A percentile compares a stretch with the other conserved stretches of the same genome.
These are phyloP conservation scores for Crepidotus variabilis DNA, from an alignment of 768 basidiomycete genomes.

Conservation along the genomic window DNA sequence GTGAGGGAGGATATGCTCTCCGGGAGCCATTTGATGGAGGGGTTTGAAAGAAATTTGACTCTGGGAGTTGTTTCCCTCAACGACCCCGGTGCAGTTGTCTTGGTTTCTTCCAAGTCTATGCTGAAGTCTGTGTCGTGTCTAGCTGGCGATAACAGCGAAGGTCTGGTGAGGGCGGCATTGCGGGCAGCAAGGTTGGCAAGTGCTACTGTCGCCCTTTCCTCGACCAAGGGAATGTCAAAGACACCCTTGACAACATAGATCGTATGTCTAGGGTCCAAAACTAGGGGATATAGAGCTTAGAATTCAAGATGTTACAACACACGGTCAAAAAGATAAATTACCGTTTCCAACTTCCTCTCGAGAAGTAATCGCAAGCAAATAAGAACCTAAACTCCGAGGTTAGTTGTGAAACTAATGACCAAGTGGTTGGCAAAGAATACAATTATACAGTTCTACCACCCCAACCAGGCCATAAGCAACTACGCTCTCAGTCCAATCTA, in stretches of 20 bases:
- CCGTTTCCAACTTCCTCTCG: conserved; percentile 61
- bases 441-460: conserved; percentile 65
- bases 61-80: conserved; percentile 19
- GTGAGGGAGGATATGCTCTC: not conserved
- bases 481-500: conserved; percentile 53
- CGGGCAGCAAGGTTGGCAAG: conserved; percentile 51
- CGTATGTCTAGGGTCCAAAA: conserved; percentile 56
- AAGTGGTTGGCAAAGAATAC: conserved; percentile 33
- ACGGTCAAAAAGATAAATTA: conserved; percentile 38
- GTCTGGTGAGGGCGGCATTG: conserved; percentile 38
- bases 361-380: conserved; percentile 70
- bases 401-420: not conserved
- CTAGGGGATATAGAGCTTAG: conserved; percentile 31
- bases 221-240: conserved; percentile 66
- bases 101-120: conserved; percentile 12
- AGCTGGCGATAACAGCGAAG: conserved; percentile 38
- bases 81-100: not conserved
- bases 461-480: conserved; percentile 78
- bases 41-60: conserved; percentile 52
- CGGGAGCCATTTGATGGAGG: conserved; percentile 36
- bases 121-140: conserved; percentile 10
- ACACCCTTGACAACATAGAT: conserved; percentile 71
- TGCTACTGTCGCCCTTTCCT: conserved; percentile 53
- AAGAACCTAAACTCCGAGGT: conserved; percentile 48
- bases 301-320: not conserved